A percentile compares a stretch with the other conserved stretches of the same genome.
Conservation (phyloP, 176 grass and related monocot species). For the Avena insularis region DNA sequence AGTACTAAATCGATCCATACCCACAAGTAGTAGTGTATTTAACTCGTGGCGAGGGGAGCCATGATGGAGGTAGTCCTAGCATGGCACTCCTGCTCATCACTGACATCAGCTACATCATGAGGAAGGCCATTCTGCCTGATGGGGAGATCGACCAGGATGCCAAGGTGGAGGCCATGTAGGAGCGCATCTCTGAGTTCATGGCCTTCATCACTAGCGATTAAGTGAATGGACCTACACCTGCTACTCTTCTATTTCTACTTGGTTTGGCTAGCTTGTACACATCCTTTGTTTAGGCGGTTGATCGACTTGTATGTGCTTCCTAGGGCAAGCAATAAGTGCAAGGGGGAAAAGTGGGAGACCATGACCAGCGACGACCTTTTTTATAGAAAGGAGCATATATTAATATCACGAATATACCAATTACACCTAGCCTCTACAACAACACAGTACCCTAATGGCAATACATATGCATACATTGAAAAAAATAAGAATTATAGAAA, state of each 20-base stretch:
- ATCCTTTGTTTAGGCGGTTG: neutral
- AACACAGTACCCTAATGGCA: too few relatives aligned
- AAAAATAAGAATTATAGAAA: too few relatives aligned
- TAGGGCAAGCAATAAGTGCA: conserved; percentile 71
- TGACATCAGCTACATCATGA: conserved; percentile 77
- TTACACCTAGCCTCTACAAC: too few relatives aligned
- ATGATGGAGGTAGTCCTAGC: conserved; percentile 44
- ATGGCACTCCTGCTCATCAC: conserved; percentile 59
- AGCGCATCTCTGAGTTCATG: conserved; percentile 75
- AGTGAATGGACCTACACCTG: too few relatives aligned
- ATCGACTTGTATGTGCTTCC: conserved; percentile 14
- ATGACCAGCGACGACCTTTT: conserved; percentile 63
- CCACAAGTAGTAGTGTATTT: too few relatives aligned
- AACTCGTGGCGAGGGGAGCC: conserved; percentile 23
- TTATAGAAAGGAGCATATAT: too few relatives aligned
- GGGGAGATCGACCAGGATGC: conserved; percentile 72
- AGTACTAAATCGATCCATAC: too few relatives aligned
- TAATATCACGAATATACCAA: too few relatives aligned
- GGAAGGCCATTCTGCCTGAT: conserved; percentile 69
- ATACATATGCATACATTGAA: neutral
- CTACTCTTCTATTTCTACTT: neutral
- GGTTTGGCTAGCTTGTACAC: neutral
- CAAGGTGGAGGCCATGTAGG: conserved; percentile 64
- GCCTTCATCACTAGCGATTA: conserved; percentile 64
- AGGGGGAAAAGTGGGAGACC: conserved; percentile 67